These are phyloP conservation scores for Plasmodium yoelii DNA, from an alignment of 169 alveolate genomes.

Conservation along the genomic window DNA sequence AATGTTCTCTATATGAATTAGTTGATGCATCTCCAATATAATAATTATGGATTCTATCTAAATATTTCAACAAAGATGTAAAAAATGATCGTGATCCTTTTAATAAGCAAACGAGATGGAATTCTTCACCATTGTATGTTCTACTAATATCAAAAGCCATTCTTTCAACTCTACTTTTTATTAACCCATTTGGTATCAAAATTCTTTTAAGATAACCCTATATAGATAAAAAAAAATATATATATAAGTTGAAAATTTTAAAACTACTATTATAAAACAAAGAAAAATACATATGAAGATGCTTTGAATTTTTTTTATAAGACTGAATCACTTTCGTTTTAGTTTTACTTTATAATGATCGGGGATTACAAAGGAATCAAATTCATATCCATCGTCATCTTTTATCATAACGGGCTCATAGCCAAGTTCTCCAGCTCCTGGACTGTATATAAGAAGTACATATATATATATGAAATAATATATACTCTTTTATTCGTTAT, in stretches of 20 bases:
- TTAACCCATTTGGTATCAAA: conserved; percentile 43
- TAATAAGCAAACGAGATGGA: conserved; percentile 82
- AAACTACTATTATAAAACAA: neutral
- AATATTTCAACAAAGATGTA: conserved; percentile 72
- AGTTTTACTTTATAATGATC: conserved; percentile 48
- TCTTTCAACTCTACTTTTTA: conserved; percentile 48
- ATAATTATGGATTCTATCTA: conserved; percentile 78
- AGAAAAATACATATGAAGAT: neutral
- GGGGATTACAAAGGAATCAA: conserved; percentile 51
- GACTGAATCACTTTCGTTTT: neutral
- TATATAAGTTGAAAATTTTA: neutral
- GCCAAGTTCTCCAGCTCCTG: conserved; percentile 72
- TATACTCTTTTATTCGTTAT: neutral
- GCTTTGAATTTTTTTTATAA: neutral
- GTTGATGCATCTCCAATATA: conserved; percentile 23
- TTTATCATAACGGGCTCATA: conserved; percentile 45
- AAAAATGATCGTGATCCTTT: conserved; percentile 87
- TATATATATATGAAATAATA: neutral
- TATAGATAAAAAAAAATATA: neutral
- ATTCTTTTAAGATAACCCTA: conserved; percentile 44
- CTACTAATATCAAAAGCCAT: conserved; percentile 80
- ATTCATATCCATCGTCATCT: conserved; percentile 70
- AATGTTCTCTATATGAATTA: conserved; percentile 79
- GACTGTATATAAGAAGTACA: conserved; percentile 10
- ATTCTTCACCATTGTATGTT: conserved; percentile 73